phyloP scores from a whole-genome alignment of 2,329 filamentous ascomycete species.

The Paramyrothecium roridum region DNA sequence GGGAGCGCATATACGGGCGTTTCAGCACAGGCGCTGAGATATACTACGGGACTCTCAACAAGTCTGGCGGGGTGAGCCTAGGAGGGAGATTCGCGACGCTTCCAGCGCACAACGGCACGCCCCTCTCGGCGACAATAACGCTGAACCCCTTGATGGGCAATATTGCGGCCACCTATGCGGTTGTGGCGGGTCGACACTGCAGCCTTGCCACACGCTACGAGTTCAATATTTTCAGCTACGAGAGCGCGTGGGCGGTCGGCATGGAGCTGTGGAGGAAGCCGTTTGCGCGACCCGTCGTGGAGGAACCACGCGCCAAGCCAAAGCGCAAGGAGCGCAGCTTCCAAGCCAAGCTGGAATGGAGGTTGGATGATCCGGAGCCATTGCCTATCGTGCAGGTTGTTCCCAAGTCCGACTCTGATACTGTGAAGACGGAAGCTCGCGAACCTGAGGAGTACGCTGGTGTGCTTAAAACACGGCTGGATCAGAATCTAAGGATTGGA shows the following conservation, averaged over 20 bases:
- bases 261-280: slow-evolving; percentile 86
- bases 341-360: slow-evolving; percentile 51
- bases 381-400: neutral
- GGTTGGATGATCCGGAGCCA: slow-evolving; percentile 36
- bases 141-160: slow-evolving; percentile 94
- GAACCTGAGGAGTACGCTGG: slow-evolving; percentile 67
- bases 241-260: slow-evolving; percentile 88
- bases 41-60: slow-evolving; percentile 94
- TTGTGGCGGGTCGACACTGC: slow-evolving; percentile 78
- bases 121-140: slow-evolving; percentile 89
- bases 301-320: slow-evolving; percentile 14
- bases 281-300: slow-evolving; percentile 32
- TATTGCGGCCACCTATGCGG: slow-evolving; percentile 85
- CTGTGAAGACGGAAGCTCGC: slow-evolving; percentile 7
- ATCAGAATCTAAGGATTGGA: slow-evolving; percentile 83
- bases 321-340: slow-evolving; percentile 40
- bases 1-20: slow-evolving; percentile 69
- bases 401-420: neutral
- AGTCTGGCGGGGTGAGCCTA: slow-evolving; percentile 86
- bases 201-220: slow-evolving; percentile 88
- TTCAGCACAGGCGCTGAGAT: slow-evolving; percentile 90
- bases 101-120: slow-evolving; percentile 76
- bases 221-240: slow-evolving; percentile 98
- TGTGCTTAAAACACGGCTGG: slow-evolving; percentile 84
- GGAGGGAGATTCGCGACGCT: slow-evolving; percentile 88